These are phyloP conservation scores for Picea engelmannii DNA, from an alignment of 83 land plant species.

Conservation along the genomic window DNA sequence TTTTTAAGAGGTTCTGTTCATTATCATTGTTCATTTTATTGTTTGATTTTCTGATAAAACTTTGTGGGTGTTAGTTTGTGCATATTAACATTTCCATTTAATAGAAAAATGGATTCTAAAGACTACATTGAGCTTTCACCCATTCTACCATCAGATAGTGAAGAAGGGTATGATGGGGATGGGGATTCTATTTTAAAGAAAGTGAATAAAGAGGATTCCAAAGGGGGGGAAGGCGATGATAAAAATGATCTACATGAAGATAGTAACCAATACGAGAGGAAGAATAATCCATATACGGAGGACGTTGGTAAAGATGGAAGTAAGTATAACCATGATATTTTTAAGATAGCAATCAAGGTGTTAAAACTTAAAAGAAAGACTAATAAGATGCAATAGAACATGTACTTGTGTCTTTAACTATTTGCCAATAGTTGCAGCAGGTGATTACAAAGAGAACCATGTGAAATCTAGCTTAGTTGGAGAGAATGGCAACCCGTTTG, in stretches of 20 bases:
- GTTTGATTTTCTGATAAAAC: background rate
- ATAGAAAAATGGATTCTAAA: constrained; percentile 1
- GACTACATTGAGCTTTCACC: constrained; percentile 1
- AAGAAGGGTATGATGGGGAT: background rate
- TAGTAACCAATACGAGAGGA: background rate
- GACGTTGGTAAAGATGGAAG: background rate
- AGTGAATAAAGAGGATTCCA: background rate
- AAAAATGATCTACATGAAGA: background rate
- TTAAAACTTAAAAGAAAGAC: no score
- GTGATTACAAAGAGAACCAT: background rate
- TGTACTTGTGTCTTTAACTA: background rate
- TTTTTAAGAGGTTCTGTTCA: background rate
- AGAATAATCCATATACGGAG: background rate
- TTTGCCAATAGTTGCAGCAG: background rate
- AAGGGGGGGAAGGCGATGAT: background rate
- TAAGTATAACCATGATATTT: background rate
- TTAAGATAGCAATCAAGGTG: background rate
- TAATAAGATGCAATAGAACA: background rate
- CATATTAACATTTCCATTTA: background rate
- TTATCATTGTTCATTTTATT: background rate
- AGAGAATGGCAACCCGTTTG: background rate
- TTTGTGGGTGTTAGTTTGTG: background rate
- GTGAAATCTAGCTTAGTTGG: background rate
- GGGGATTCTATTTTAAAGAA: background rate
- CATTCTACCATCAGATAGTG: background rate